A percentile compares a stretch with the other conserved stretches of the same genome.
Evolutionary conservation across 2,329 filamentous ascomycete genomes (phyloP).

Genomic region (Gyromitra esculenta): DNA sequence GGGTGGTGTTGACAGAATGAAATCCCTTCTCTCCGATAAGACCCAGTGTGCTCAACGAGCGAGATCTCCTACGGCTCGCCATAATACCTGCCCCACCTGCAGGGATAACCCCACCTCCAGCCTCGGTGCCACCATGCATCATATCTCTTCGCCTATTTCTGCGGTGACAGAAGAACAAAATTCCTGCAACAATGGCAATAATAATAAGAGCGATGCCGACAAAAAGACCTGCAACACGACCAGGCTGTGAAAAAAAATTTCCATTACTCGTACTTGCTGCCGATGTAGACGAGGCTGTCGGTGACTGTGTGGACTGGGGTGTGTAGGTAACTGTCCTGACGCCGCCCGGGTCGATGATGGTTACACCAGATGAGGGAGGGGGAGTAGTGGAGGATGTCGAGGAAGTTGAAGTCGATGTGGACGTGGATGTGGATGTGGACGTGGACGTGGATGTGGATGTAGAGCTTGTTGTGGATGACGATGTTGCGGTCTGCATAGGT

Average conservation of each 20-base stretch:
- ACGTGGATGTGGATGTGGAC: not conserved
- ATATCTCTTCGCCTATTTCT: conserved; percentile 35
- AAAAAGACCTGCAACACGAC: conserved; percentile 52
- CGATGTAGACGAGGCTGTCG: conserved; percentile 6
- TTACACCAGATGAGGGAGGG: conserved; percentile 26
- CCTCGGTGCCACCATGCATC: conserved; percentile 23
- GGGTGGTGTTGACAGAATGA: conserved; percentile 18
- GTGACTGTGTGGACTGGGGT: conserved; percentile 31
- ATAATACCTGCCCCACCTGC: conserved; percentile 47
- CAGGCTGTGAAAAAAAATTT: conserved; percentile 51
- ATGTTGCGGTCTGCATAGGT: conserved; percentile 26
- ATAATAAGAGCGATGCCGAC: conserved; percentile 50
- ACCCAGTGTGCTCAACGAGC: conserved; percentile 55
- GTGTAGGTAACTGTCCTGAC: conserved; percentile 38
- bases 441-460: conserved; percentile 34
- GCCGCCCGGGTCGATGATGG: conserved; percentile 20
- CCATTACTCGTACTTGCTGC: conserved; percentile 9
- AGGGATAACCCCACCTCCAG: conserved; percentile 30
- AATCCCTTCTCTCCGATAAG: conserved; percentile 53
- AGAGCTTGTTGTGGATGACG: conserved; percentile 29
- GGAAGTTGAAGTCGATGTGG: conserved; percentile 12
- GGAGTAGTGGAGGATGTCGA: conserved; percentile 6
- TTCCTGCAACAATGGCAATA: conserved; percentile 41
- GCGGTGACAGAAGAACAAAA: conserved; percentile 50
- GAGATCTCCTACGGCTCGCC: conserved; percentile 50